A percentile compares a stretch with the other conserved stretches of the same genome.
phyloP scores from a whole-genome alignment of 1,284 basidiomycete genomes.

The Malassezia obtusa region DNA sequence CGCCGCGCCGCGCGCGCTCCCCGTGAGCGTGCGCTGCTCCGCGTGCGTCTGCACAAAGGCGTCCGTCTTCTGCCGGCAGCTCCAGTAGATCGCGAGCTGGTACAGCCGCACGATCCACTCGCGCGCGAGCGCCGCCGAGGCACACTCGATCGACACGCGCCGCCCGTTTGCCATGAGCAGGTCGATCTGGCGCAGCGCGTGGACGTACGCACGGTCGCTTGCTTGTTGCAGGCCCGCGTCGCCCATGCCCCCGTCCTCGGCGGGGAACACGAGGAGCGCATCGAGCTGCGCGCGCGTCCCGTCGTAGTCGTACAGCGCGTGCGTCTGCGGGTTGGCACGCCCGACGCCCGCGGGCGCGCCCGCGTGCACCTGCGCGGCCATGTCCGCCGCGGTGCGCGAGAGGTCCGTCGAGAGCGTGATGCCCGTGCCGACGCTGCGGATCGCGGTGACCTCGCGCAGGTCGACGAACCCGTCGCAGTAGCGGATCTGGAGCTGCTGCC shows the following conservation, averaged over 20 bases:
- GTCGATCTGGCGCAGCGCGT: conserved; percentile 65
- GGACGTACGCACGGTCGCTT: conserved; percentile 53
- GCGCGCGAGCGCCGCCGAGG: conserved; percentile 53
- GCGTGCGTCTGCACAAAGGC: conserved; percentile 66
- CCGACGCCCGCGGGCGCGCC: not conserved
- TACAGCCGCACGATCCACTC: conserved; percentile 70
- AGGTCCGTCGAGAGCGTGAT: conserved; percentile 1
- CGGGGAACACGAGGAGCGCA: not conserved
- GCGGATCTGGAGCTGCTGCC: conserved; percentile 61
- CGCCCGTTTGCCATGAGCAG: conserved; percentile 61
- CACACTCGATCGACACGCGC: conserved; percentile 61
- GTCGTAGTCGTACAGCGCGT: conserved; percentile 12
- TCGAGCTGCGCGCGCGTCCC: conserved; percentile 6
- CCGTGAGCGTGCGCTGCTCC: not conserved
- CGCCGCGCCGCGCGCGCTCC: not conserved
- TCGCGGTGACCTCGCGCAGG: conserved; percentile 58
- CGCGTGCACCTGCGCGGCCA: not conserved
- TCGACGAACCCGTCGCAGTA: conserved; percentile 61
- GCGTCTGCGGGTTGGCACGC: not conserved
- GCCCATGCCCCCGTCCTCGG: conserved; percentile 62
- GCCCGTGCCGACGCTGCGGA: conserved; percentile 53
- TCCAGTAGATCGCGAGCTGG: conserved; percentile 65
- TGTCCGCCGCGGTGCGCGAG: not conserved
- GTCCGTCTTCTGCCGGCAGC: conserved; percentile 59
- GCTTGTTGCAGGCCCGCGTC: conserved; percentile 54